Evolutionary conservation across 495 filamentous ascomycete species (phyloP).

Genomic region (Aspergillus coremiiformis): DNA sequence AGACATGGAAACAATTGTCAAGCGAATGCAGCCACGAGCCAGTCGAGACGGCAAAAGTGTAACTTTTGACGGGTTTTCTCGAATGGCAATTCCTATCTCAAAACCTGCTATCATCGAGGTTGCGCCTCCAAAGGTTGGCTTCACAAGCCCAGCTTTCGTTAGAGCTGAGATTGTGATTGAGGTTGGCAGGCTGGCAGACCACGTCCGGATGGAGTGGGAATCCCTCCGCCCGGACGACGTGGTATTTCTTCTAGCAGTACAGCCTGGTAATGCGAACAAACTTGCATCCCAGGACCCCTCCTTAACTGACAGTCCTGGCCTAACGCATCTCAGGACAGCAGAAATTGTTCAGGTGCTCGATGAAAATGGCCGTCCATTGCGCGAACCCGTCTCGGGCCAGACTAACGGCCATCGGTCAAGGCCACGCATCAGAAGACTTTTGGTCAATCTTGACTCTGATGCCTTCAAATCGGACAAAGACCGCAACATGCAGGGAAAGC

Average conservation of each 20-base stretch:
- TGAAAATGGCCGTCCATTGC: constrained; percentile 71
- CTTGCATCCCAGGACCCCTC: constrained; percentile 47
- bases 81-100: constrained; percentile 80
- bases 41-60: constrained; percentile 53
- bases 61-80: constrained; percentile 77
- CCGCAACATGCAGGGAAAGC: constrained; percentile 51
- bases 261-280: constrained; percentile 40
- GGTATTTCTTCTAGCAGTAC: constrained; percentile 75
- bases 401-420: constrained; percentile 46
- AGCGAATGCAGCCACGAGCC: constrained; percentile 66
- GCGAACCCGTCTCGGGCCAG: constrained; percentile 47
- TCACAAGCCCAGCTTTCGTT: constrained; percentile 75
- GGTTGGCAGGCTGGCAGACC: constrained; percentile 64
- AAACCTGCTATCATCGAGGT: constrained; percentile 87
- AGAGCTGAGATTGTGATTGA: constrained; percentile 86
- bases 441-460: constrained; percentile 73
- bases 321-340: constrained; percentile 71
- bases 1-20: constrained; percentile 75
- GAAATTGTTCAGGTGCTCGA: constrained; percentile 85
- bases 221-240: constrained; percentile 81
- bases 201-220: constrained; percentile 84
- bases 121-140: constrained; percentile 75
- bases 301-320: constrained; percentile 47
- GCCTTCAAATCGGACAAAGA: constrained; percentile 76
- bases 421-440: constrained; percentile 56